phyloP scores from a whole-genome alignment of 164 flowering plant genomes.

The Tetrastigma voinierianum region DNA sequence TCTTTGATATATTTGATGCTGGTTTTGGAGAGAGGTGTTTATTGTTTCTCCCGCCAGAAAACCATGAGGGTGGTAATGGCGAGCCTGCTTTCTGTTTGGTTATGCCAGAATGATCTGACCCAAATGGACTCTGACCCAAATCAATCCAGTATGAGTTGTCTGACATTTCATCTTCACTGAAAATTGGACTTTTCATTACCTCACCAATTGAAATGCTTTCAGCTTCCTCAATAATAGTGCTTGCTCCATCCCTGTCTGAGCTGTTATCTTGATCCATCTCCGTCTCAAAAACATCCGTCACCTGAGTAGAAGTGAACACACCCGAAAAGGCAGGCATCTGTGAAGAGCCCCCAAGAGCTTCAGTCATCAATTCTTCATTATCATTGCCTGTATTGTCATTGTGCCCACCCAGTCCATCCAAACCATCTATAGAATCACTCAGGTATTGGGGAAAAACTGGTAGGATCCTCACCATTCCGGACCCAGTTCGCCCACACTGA shows the following conservation, averaged over 20 bases:
- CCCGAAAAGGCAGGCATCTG: constrained; percentile 78
- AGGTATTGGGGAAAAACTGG: constrained; percentile 76
- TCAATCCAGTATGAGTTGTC: constrained; percentile 71
- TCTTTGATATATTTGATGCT: constrained; percentile 25
- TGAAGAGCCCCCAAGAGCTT: constrained; percentile 31
- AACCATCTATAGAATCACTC: constrained; percentile 72
- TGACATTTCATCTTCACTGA: constrained; percentile 67
- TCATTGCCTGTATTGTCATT: constrained; percentile 33
- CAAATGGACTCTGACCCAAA: constrained; percentile 66
- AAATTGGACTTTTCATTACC: constrained; percentile 70
- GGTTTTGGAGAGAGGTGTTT: constrained; percentile 41
- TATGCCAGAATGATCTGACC: constrained; percentile 44
- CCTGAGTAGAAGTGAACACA: constrained; percentile 58
- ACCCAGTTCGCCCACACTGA: constrained; percentile 68
- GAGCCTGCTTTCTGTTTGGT: constrained; percentile 37
- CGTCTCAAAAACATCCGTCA: constrained; percentile 66
- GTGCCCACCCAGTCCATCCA: constrained; percentile 58
- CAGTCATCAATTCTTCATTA: constrained; percentile 24
- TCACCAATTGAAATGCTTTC: constrained; percentile 67
- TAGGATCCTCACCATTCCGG: constrained; percentile 89
- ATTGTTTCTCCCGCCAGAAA: constrained; percentile 38
- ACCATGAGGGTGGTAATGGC: constrained; percentile 58
- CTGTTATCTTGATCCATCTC: constrained; percentile 71
- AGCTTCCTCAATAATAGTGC: constrained; percentile 70
- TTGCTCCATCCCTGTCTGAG: constrained; percentile 66